These are phyloP conservation scores for Aureobasidium sp. DNA, from an alignment of 2,329 filamentous ascomycete species.

Conservation along the genomic window DNA sequence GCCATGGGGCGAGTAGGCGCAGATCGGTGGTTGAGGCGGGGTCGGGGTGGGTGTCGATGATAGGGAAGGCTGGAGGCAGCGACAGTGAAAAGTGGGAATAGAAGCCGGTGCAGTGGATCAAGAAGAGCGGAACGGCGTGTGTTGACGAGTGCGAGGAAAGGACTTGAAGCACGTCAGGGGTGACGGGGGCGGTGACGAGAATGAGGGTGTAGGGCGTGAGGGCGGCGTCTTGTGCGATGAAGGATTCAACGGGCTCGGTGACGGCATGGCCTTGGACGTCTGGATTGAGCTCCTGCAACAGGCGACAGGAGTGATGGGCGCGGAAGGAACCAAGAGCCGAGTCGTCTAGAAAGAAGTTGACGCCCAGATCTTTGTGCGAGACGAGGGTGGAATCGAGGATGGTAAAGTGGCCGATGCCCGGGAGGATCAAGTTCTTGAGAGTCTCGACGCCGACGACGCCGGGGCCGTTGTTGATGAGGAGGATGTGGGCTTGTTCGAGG, in stretches of 20 bases:
- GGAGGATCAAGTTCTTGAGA: slow-evolving; percentile 93
- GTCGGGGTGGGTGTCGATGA: slow-evolving; percentile 94
- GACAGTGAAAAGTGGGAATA: slow-evolving; percentile 81
- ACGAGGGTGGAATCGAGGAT: slow-evolving; percentile 78
- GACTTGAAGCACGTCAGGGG: slow-evolving; percentile 43
- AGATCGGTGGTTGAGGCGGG: slow-evolving; percentile 78
- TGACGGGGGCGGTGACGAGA: slow-evolving; percentile 54
- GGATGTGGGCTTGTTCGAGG: slow-evolving; percentile 83
- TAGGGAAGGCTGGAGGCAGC: slow-evolving; percentile 73
- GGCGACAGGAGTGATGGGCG: slow-evolving; percentile 67
- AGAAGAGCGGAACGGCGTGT: slow-evolving; percentile 65
- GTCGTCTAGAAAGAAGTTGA: slow-evolving; percentile 95
- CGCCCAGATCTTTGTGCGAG: slow-evolving; percentile 74
- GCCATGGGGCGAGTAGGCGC: slow-evolving; percentile 78
- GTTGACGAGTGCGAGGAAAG: slow-evolving; percentile 46
- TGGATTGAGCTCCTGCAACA: slow-evolving; percentile 83
- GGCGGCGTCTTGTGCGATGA: slow-evolving; percentile 34
- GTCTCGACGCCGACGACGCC: slow-evolving; percentile 85
- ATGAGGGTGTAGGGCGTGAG: slow-evolving; percentile 52
- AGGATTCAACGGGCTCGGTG: slow-evolving; percentile 44
- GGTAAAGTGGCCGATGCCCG: slow-evolving; percentile 84
- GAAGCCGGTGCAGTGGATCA: slow-evolving; percentile 84
- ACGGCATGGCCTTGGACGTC: slow-evolving; percentile 75
- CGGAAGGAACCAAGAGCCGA: slow-evolving; percentile 67
- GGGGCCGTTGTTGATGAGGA: slow-evolving; percentile 80